Percentiles rank a stretch among this genome's conserved stretches.
Evolutionary conservation across 306 rosid species (phyloP).

Genomic region (Ammopiptanthus mongolicus): DNA sequence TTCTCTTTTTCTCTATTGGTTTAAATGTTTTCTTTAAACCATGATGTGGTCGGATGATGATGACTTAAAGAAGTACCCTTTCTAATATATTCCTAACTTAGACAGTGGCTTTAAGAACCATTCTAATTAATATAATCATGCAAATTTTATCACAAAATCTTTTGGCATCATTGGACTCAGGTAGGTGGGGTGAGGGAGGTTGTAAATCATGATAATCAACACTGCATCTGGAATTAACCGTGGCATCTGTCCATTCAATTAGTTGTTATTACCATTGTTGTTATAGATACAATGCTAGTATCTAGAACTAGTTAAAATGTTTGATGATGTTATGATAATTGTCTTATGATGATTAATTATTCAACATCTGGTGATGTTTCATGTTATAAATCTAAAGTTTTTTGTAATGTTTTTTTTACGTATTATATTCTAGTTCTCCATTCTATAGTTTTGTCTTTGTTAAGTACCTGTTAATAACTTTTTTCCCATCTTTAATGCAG

Average conservation of each 20-base stretch:
- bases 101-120: neutral
- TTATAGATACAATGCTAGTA: neutral
- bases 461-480: neutral
- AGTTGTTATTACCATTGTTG: neutral
- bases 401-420: neutral
- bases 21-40: neutral
- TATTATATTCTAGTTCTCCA: neutral
- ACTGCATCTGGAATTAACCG: neutral
- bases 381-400: neutral
- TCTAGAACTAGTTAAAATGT: neutral
- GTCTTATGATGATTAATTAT: neutral
- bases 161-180: neutral
- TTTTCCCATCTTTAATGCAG: constrained; percentile 34
- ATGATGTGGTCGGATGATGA: neutral
- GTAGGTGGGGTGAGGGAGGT: neutral
- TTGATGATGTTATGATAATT: neutral
- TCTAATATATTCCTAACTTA: neutral
- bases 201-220: neutral
- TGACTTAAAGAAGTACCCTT: neutral
- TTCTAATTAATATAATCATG: neutral
- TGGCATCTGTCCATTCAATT: neutral
- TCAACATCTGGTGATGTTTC: neutral
- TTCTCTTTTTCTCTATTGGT: neutral
- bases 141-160: neutral
- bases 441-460: neutral